A percentile compares a stretch with the other conserved stretches of the same genome.
Evolutionary conservation across 768 basidiomycete genomes (phyloP).

Genomic region (Russula virescens): DNA sequence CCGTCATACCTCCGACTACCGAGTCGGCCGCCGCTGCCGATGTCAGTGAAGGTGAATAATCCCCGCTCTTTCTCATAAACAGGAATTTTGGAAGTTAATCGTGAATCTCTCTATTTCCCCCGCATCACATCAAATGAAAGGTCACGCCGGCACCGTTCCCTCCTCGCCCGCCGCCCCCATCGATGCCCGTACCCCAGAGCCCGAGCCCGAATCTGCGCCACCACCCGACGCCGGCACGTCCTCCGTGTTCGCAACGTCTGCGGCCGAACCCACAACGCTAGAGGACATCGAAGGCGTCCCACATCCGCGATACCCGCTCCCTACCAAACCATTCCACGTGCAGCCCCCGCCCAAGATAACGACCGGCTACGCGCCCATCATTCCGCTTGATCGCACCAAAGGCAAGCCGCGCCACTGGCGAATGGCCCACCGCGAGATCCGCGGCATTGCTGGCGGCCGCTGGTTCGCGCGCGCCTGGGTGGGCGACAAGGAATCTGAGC

Average conservation of each 20-base stretch:
- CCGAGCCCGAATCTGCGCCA: conserved; percentile 9
- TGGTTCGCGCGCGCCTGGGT: conserved; percentile 81
- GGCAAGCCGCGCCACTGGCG: conserved; percentile 69
- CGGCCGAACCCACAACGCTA: conserved; percentile 3
- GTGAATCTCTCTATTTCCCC: too few species aligned
- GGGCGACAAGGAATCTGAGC: conserved; percentile 75
- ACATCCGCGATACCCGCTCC: conserved; percentile 70
- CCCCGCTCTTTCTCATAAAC: neutral
- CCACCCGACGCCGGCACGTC: neutral
- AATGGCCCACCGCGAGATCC: conserved; percentile 65
- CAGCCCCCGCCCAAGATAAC: conserved; percentile 73
- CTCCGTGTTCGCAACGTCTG: neutral
- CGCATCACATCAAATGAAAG: conserved; percentile 8
- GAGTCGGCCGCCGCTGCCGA: neutral
- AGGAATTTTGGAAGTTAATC: neutral
- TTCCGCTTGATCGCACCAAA: conserved; percentile 60
- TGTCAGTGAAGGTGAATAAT: conserved; percentile 10
- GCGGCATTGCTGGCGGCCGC: conserved; percentile 77
- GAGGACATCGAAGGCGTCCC: conserved; percentile 53
- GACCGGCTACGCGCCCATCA: conserved; percentile 60
- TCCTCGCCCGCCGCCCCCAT: conserved; percentile 19
- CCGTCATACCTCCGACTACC: conserved; percentile 1
- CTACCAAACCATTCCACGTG: conserved; percentile 78
- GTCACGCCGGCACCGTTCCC: conserved; percentile 24
- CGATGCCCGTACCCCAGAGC: conserved; percentile 16